phyloP scores from a whole-genome alignment of 495 filamentous ascomycete species.

The Poronia punctata region DNA sequence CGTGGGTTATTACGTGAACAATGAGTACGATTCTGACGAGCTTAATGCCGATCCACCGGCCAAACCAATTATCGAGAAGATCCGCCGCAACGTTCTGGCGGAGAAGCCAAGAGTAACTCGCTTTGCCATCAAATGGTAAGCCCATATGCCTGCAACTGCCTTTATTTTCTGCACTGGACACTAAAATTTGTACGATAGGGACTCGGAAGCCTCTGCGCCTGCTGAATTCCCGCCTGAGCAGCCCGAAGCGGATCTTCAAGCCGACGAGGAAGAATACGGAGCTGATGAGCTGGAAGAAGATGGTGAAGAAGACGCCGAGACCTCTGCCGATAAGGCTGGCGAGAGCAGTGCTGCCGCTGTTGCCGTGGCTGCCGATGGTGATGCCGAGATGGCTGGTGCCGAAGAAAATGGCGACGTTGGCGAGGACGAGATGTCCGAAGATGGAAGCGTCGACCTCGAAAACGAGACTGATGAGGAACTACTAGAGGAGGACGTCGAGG shows the following conservation, averaged over 20 bases:
- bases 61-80: constrained; percentile 85
- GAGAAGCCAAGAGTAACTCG: constrained; percentile 96
- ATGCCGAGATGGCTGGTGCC: constrained; percentile 77
- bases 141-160: neutral
- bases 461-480: constrained; percentile 76
- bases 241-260: constrained; percentile 81
- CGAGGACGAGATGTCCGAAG: constrained; percentile 75
- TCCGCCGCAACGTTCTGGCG: constrained; percentile 83
- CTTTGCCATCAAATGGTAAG: constrained; percentile 98
- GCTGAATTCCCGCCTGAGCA: constrained; percentile 96
- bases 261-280: constrained; percentile 85
- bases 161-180: neutral
- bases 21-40: constrained; percentile 92
- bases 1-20: constrained; percentile 98
- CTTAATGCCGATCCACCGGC: constrained; percentile 79
- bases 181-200: constrained; percentile 50
- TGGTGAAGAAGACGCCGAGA: constrained; percentile 45
- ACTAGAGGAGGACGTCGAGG: constrained; percentile 78
- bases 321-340: constrained; percentile 30
- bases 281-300: constrained; percentile 74
- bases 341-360: constrained; percentile 37
- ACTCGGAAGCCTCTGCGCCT: constrained; percentile 90
- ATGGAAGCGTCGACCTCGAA: constrained; percentile 92
- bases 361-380: constrained; percentile 48
- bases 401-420: constrained; percentile 48